Percentiles rank a stretch among this genome's conserved stretches.
These are phyloP conservation scores for Aaosphaeria arxii DNA, from an alignment of 2,329 filamentous ascomycete species.

Conservation along the genomic window DNA sequence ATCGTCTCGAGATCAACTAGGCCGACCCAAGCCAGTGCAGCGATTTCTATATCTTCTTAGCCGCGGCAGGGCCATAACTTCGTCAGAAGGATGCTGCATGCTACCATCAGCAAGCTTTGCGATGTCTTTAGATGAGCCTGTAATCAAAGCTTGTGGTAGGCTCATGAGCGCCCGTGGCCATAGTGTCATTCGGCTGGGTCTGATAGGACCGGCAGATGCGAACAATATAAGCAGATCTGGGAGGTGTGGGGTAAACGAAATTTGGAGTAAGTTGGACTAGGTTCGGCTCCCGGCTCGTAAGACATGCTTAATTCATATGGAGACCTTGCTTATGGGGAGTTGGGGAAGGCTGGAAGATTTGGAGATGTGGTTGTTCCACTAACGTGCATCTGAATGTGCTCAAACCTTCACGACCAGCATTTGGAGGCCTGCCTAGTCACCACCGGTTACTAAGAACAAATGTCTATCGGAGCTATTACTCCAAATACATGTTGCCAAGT, in stretches of 20 bases:
- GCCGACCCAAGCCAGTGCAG: not conserved
- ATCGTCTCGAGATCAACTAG: not conserved
- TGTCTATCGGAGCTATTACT: not conserved
- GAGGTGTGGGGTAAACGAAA: constrained; percentile 15
- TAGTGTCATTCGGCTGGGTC: constrained; percentile 7
- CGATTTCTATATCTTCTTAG: constrained; percentile 2
- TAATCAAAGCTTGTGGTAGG: constrained; percentile 15
- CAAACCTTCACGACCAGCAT: not conserved
- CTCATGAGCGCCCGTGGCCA: constrained; percentile 8
- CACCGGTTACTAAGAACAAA: not conserved
- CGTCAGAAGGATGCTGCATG: too few species aligned
- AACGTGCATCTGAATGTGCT: not conserved
- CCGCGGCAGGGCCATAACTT: constrained; percentile 1
- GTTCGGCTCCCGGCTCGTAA: not conserved
- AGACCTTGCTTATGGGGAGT: not conserved
- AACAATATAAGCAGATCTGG: constrained; percentile 11
- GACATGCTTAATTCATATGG: not conserved
- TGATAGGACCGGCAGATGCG: constrained; percentile 22
- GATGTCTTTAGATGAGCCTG: constrained; percentile 16
- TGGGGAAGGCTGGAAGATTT: not conserved
- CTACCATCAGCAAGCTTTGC: not conserved
- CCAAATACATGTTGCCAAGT: constrained; percentile 9
- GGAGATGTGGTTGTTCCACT: not conserved
- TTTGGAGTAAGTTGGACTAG: constrained; percentile 4
- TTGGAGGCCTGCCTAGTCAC: too few species aligned